These are phyloP conservation scores for Penicillium sp. DNA, from an alignment of 2,329 filamentous ascomycete genomes.

Conservation along the genomic window DNA sequence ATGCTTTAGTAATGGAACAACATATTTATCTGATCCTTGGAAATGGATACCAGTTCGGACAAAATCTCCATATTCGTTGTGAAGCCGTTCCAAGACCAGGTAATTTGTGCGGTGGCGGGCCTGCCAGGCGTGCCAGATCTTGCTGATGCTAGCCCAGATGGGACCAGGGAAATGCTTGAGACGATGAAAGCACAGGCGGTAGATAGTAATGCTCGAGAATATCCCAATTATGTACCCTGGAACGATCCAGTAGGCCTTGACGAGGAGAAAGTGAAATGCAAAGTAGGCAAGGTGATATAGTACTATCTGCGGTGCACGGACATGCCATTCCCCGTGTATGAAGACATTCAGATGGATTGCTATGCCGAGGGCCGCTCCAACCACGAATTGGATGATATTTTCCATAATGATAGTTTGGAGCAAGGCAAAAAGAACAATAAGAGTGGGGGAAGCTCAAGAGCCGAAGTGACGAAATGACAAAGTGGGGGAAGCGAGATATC, in stretches of 20 bases:
- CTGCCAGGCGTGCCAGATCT: slow-evolving; percentile 37
- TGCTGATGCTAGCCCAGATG: slow-evolving; percentile 34
- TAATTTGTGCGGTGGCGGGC: slow-evolving; percentile 29
- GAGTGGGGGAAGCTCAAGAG: not conserved
- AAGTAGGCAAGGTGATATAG: slow-evolving; percentile 9
- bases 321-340: slow-evolving; percentile 20
- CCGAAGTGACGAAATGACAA: not conserved
- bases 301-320: slow-evolving; percentile 13
- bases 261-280: not conserved
- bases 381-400: not conserved
- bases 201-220: slow-evolving; percentile 37
- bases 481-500: not conserved
- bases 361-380: slow-evolving; percentile 3
- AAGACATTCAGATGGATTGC: slow-evolving; percentile 8
- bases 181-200: slow-evolving; percentile 43
- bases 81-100: slow-evolving; percentile 28
- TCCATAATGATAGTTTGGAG: not conserved
- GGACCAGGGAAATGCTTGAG: slow-evolving; percentile 42
- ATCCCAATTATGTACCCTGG: slow-evolving; percentile 6
- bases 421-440: not conserved
- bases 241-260: slow-evolving; percentile 1
- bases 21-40: not conserved
- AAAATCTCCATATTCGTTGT: slow-evolving; percentile 34
- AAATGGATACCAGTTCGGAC: slow-evolving; percentile 31
- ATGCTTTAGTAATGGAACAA: not conserved